These are phyloP conservation scores for Plasmodium vinckei DNA, from an alignment of 169 alveolate genomes.

Conservation along the genomic window DNA sequence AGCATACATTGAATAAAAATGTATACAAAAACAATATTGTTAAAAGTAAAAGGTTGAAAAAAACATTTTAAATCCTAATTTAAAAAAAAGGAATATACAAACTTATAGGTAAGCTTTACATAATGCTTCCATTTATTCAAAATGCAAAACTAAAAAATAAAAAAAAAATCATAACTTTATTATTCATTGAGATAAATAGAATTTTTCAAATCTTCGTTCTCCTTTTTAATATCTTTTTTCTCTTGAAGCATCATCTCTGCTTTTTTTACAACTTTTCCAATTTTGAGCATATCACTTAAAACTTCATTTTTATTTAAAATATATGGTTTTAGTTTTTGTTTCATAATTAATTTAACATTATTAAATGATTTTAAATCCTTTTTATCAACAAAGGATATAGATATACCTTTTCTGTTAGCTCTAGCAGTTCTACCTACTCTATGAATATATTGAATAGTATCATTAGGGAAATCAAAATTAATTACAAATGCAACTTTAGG, in stretches of 20 bases:
- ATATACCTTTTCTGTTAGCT: constrained; percentile 96
- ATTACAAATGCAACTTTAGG: constrained; percentile 96
- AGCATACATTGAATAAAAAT: too few species aligned
- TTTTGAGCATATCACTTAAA: constrained; percentile 91
- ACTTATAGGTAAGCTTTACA: too few species aligned
- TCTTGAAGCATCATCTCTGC: constrained; percentile 42
- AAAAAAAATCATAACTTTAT: neutral
- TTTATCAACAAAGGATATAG: constrained; percentile 93
- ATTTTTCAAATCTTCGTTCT: constrained; percentile 8
- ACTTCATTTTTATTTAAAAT: constrained; percentile 91
- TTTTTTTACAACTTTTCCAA: constrained; percentile 87
- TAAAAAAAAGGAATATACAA: too few species aligned
- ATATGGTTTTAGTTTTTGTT: constrained; percentile 82
- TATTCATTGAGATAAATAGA: constrained; percentile 10
- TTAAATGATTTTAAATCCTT: constrained; percentile 89
- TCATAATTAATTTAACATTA: constrained; percentile 83
- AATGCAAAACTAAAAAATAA: too few species aligned
- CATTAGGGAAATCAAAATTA: constrained; percentile 95
- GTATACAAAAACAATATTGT: too few species aligned
- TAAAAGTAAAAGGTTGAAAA: too few species aligned
- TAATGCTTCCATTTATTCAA: too few species aligned
- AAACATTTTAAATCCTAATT: too few species aligned
- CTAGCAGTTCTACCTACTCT: constrained; percentile 99
- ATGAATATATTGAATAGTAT: constrained; percentile 94
- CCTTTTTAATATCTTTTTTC: constrained; percentile 28